These are phyloP conservation scores for Arxiozyma slooffiae DNA, from an alignment of 1,139 yeast genomes.

Conservation along the genomic window DNA sequence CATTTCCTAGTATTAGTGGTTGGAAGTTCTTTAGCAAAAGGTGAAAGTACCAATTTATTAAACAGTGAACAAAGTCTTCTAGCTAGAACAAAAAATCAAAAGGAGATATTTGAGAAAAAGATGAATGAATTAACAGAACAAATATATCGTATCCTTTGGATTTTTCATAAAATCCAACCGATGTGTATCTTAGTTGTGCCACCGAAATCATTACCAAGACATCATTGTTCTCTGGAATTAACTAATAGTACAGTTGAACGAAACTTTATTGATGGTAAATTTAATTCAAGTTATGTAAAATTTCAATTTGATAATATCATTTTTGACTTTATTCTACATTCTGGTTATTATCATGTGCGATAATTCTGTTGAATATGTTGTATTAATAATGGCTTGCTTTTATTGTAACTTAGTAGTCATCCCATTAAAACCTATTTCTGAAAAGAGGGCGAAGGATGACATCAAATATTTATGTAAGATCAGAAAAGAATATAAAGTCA, in stretches of 20 bases:
- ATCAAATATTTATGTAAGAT: constrained; percentile 58
- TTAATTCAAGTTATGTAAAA: constrained; percentile 71
- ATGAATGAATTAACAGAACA: constrained; percentile 59
- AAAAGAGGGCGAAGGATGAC: constrained; percentile 64
- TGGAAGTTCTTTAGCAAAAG: constrained; percentile 64
- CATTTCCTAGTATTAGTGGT: constrained; percentile 79
- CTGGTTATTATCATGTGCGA: constrained; percentile 62
- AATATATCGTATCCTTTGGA: constrained; percentile 55
- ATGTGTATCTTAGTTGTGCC: constrained; percentile 78
- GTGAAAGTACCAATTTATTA: constrained; percentile 2
- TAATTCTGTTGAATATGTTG: constrained; percentile 75
- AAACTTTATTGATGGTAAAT: constrained; percentile 63
- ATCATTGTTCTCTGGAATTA: constrained; percentile 46
- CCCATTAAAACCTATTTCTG: constrained; percentile 70
- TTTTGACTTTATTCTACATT: constrained; percentile 30
- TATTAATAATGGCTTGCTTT: constrained; percentile 80
- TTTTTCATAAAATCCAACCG: constrained; percentile 62
- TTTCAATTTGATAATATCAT: constrained; percentile 38
- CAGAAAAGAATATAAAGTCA: constrained; percentile 59
- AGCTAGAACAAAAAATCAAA: constrained; percentile 11
- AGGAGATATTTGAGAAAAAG: constrained; percentile 18
- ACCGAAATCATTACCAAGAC: constrained; percentile 75
- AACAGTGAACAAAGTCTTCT: constrained; percentile 5
- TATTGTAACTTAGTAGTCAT: constrained; percentile 71
- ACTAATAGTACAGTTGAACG: constrained; percentile 90